Evolutionary conservation across 139 green algal species (phyloP).

Genomic region (Spirogloea muscicola): DNA sequence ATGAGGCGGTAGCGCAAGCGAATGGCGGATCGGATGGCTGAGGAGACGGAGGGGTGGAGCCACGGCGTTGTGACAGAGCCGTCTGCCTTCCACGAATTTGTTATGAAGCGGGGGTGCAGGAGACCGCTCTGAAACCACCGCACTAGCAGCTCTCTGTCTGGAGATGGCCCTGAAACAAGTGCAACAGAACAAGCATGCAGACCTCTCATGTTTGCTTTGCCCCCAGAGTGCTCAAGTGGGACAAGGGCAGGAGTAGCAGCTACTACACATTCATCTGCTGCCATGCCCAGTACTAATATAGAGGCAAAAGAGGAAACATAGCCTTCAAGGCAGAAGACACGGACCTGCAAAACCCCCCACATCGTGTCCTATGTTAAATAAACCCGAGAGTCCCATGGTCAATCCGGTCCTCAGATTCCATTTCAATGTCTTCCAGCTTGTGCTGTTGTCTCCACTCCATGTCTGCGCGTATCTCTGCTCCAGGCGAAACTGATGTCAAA

Average conservation of each 20-base stretch:
- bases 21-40: slow-evolving; percentile 22
- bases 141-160: slow-evolving; percentile 30
- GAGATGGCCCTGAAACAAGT: slow-evolving; percentile 18
- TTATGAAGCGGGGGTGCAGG: slow-evolving; percentile 35
- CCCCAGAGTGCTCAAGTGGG: too few species aligned
- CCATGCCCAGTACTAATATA: too few species aligned
- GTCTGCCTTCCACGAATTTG: slow-evolving; percentile 36
- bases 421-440: slow-evolving; percentile 20
- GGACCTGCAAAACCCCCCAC: slow-evolving; percentile 35
- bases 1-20: slow-evolving; percentile 33
- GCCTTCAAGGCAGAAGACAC: too few species aligned
- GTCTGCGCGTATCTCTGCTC: slow-evolving; percentile 37
- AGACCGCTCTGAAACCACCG: slow-evolving; percentile 28
- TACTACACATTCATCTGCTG: too few species aligned
- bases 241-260: too few species aligned
- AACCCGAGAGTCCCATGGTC: slow-evolving; percentile 12
- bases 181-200: too few species aligned
- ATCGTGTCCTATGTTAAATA: slow-evolving; percentile 39
- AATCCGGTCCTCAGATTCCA: slow-evolving; percentile 32
- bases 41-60: slow-evolving; percentile 12
- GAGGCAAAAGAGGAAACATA: too few species aligned
- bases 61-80: slow-evolving; percentile 29
- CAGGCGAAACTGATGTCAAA: too few species aligned
- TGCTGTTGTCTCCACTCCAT: slow-evolving; percentile 39
- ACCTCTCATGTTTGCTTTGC: too few species aligned